phyloP scores from a whole-genome alignment of 2,329 filamentous ascomycete species.

The Penicillium occitanis region DNA sequence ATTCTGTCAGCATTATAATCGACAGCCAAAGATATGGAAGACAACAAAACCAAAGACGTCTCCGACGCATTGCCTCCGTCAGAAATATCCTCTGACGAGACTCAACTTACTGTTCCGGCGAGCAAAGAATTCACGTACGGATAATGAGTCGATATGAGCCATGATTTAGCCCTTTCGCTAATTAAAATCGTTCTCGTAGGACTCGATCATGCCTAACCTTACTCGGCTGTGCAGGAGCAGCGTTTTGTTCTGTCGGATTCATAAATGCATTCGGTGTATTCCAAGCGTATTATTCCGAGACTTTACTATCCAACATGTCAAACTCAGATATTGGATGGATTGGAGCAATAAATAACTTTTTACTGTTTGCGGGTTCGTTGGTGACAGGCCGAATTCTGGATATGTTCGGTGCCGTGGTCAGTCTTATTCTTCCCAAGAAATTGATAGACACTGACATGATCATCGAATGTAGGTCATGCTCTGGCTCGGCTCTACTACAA shows the following conservation, averaged over 20 bases:
- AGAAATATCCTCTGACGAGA: background rate
- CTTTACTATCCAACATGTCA: slow-evolving; percentile 28
- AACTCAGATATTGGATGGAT: slow-evolving; percentile 38
- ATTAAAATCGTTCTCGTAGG: slow-evolving; percentile 21
- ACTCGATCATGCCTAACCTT: slow-evolving; percentile 31
- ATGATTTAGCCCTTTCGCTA: background rate
- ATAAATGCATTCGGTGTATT: slow-evolving; percentile 41
- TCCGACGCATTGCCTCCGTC: background rate
- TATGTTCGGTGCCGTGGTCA: slow-evolving; percentile 32
- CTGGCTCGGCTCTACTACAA: slow-evolving; percentile 30
- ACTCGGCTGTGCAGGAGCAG: slow-evolving; percentile 30
- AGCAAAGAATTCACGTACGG: slow-evolving; percentile 31
- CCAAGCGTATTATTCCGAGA: slow-evolving; percentile 33
- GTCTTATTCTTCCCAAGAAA: background rate
- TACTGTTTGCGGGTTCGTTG: slow-evolving; percentile 33
- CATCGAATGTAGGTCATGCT: slow-evolving; percentile 29
- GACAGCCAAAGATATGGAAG: slow-evolving; percentile 1
- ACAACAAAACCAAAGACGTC: background rate
- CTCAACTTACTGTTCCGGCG: background rate
- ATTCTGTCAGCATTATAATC: background rate
- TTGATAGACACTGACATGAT: background rate
- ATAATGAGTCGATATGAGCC: background rate
- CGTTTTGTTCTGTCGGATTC: slow-evolving; percentile 42
- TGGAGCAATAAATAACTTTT: slow-evolving; percentile 34
- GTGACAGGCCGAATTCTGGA: slow-evolving; percentile 35